Conservation (phyloP, 2,329 filamentous ascomycete species). For the Dactylellina sp. region DNA sequence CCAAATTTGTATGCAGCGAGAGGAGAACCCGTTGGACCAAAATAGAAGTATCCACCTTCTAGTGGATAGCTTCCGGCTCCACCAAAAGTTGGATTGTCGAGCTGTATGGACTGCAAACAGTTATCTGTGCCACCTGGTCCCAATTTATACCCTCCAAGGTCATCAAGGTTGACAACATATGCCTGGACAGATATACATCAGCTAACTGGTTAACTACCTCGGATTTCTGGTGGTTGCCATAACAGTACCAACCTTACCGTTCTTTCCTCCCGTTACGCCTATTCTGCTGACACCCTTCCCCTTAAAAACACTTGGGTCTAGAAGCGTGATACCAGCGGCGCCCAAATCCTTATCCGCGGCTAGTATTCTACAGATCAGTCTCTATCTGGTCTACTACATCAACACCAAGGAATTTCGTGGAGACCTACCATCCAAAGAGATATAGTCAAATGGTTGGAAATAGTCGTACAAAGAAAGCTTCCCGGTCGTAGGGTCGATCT, state of each 20-base stretch:
- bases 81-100: constrained; percentile 41
- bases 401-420: constrained; percentile 58
- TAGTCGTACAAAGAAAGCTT: constrained; percentile 68
- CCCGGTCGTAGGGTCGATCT: constrained; percentile 61
- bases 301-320: constrained; percentile 66
- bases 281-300: constrained; percentile 66
- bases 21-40: constrained; percentile 61
- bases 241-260: constrained; percentile 63
- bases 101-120: constrained; percentile 62
- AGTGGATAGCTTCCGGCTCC: constrained; percentile 64
- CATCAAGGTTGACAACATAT: constrained; percentile 65
- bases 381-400: not conserved
- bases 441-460: constrained; percentile 70
- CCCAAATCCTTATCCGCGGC: constrained; percentile 68
- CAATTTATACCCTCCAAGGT: constrained; percentile 65
- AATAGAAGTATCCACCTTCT: constrained; percentile 66
- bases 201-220: too few relatives aligned
- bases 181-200: constrained; percentile 59
- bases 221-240: too few relatives aligned
- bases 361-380: constrained; percentile 54
- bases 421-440: constrained; percentile 61
- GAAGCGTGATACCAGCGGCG: constrained; percentile 64
- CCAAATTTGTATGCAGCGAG: constrained; percentile 63
- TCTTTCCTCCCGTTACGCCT: constrained; percentile 68
- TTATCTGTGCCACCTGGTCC: constrained; percentile 63